Evolutionary conservation across 257 asterid species (phyloP).

Genomic region (Paraleonurus japonicus): DNA sequence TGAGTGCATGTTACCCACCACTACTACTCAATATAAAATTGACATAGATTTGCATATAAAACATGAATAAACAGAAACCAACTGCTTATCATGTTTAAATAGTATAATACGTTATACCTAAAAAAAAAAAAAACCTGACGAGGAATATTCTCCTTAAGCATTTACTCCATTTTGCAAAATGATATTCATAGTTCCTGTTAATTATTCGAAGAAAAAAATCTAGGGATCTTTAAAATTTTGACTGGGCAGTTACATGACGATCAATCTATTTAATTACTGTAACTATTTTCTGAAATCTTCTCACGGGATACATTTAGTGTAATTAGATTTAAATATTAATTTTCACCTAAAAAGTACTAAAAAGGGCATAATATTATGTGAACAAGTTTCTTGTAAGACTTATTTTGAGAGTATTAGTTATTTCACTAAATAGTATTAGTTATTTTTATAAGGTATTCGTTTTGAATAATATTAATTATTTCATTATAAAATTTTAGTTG

Average conservation of each 20-base stretch:
- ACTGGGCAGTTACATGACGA: not conserved
- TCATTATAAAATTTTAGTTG: too few relatives aligned
- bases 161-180: not conserved
- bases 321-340: too few relatives aligned
- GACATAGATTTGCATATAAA: not conserved
- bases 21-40: not conserved
- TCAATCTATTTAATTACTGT: too few relatives aligned
- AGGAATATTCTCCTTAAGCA: constrained; percentile 40
- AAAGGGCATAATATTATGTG: too few relatives aligned
- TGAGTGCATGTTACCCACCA: constrained; percentile 49
- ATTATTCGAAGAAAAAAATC: constrained; percentile 2
- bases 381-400: too few relatives aligned
- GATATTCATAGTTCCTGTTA: not conserved
- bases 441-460: too few relatives aligned
- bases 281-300: not conserved
- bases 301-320: not conserved
- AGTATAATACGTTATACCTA: constrained; percentile 1
- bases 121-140: constrained; percentile 29
- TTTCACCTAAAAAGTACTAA: too few relatives aligned
- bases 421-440: too few relatives aligned
- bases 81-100: constrained; percentile 28
- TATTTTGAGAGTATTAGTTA: too few relatives aligned
- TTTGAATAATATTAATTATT: too few relatives aligned
- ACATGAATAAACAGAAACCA: constrained; percentile 26
- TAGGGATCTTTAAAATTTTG: constrained; percentile 29